Evolutionary conservation across 176 grass and related monocot genomes (phyloP), one percentile per base, ranked within the genome.

Genomic region (Aechmea fasciata): DNA sequence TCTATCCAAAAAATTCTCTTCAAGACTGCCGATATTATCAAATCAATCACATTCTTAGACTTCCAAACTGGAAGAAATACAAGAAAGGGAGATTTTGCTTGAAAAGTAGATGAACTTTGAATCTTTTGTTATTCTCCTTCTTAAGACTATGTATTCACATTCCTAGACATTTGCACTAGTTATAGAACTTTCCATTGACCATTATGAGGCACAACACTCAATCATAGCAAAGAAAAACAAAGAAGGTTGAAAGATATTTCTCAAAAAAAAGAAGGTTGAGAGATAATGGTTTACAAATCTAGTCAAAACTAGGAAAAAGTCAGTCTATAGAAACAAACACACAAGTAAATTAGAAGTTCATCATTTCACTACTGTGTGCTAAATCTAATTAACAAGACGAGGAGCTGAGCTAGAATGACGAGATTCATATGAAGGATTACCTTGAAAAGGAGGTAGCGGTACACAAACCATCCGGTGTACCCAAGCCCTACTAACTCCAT

Each of bases 401-500:
- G 50, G 19, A 69, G 68, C 63, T 13, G 19, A n/a, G 22, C 51
- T 52, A 3, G 11, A 50, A n/a, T 67, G 50, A 51, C 52, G 61
- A 57, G 10, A 79, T n/a, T 68, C 51, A 53, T 75, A 47, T 3
- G 49, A 79, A 61, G 55, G 69, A 47, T 68, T 89, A 85, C 91
- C 84, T 96, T 87, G 72, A 96, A 96, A 55, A 90, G 91, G 2
- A 87, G 73, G 75, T 85, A 90, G 3, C 87, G 81, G 11, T 90
- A 96, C 10, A 96, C 79, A 51, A 90, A 90, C 91, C 91, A 96
- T 69, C 87, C 87, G 0, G 79, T 70, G 76, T 85, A 90, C 13
- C 81, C 73, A 28, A 96, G 78, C 12, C 91, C 84, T 3, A 90
- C 84, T 62, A 95, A 63, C 73, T 95, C 87, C 78, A 95, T 69